Base-by-base conservation (phyloP, 768 basidiomycete species). In the Nidularia pulvinata region DNA sequence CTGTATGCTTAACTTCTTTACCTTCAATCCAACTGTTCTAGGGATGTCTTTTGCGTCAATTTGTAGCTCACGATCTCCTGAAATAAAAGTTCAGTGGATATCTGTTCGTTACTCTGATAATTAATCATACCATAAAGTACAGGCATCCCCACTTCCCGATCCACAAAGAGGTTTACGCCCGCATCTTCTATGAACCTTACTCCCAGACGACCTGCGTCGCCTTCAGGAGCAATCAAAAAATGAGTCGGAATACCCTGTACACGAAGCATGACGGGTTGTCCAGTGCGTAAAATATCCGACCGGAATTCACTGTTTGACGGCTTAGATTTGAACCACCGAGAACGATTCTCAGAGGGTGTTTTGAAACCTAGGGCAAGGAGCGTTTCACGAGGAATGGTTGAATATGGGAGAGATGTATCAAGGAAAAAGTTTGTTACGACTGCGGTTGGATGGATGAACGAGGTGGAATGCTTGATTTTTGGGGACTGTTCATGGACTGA, bases 161-260 rank as follows among this genome's bases (percentile, higher is more conserved):
- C 59, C 37, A 67, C 61, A 48, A 64, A 65, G 1, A 69, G 57
- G 49, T 66, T 68, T 19, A 63, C 65, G 32, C 61, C 56, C 7
- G 67, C 63, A 34, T 70, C 69, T 36, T 64, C 55, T 16, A 70
- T 48, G 50, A 66, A 70, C 52, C 66, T 62, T 3, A 68, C 67
- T 1, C 69, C 69, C 16, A 70, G 53, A 44, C 69, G 50, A 46
- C 63, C 61, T 5, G 65, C 63, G 44, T 70, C 65, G 7, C 67
- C 69, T 16, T 57, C 53, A 6, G 60, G 58, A 6, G 61, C 69
- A 32, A 69, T 57, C 22, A 55, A 58, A 39, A 66, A 62, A n/a
- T 57, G 56, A 7, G 62, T 66, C 10, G 48, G 33, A 25, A 65
- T 55, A 33, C 59, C 59, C 47, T 69, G 68, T 9, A 69, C 54